These are phyloP conservation scores for Penicillium ucsense DNA, from an alignment of 495 filamentous ascomycete genomes.

Conservation along the genomic window DNA sequence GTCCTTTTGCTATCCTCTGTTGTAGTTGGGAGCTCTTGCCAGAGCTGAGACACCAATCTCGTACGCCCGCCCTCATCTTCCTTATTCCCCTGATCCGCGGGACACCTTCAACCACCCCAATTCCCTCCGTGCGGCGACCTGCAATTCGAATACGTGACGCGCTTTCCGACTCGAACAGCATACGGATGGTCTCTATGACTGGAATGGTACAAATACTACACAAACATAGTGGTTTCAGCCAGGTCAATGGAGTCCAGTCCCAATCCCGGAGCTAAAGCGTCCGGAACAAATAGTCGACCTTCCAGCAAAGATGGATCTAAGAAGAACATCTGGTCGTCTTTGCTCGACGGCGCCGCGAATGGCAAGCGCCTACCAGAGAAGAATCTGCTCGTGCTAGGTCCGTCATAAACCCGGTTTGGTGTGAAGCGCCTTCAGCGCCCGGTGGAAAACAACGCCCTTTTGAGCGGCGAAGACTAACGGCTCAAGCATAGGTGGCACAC, in stretches of 20 bases:
- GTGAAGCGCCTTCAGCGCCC: background rate
- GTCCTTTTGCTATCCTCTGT: no score
- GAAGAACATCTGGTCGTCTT: slow-evolving; percentile 89
- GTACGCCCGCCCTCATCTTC: slow-evolving; percentile 5
- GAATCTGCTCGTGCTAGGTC: slow-evolving; percentile 78
- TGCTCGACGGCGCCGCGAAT: slow-evolving; percentile 84
- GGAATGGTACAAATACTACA: slow-evolving; percentile 27
- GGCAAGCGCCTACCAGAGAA: slow-evolving; percentile 89
- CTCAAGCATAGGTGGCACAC: slow-evolving; percentile 58
- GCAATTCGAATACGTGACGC: slow-evolving; percentile 5
- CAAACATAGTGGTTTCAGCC: slow-evolving; percentile 31
- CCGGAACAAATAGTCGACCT: slow-evolving; percentile 40
- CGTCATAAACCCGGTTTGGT: slow-evolving; percentile 8
- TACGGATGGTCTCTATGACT: slow-evolving; percentile 4
- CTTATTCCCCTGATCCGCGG: slow-evolving; percentile 17
- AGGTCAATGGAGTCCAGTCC: slow-evolving; percentile 36
- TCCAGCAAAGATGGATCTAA: slow-evolving; percentile 63
- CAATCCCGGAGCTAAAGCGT: slow-evolving; percentile 24
- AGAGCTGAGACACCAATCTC: no score
- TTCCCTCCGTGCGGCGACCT: slow-evolving; percentile 2
- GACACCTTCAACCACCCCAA: slow-evolving; percentile 4
- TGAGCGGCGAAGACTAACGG: slow-evolving; percentile 8
- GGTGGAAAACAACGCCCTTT: no score
- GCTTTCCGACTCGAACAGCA: background rate
- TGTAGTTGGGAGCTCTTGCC: no score